Percentiles rank a stretch among this genome's conserved stretches.
phyloP scores from a whole-genome alignment of 352 stramenopile genomes.

The Pythium guiyangense region DNA sequence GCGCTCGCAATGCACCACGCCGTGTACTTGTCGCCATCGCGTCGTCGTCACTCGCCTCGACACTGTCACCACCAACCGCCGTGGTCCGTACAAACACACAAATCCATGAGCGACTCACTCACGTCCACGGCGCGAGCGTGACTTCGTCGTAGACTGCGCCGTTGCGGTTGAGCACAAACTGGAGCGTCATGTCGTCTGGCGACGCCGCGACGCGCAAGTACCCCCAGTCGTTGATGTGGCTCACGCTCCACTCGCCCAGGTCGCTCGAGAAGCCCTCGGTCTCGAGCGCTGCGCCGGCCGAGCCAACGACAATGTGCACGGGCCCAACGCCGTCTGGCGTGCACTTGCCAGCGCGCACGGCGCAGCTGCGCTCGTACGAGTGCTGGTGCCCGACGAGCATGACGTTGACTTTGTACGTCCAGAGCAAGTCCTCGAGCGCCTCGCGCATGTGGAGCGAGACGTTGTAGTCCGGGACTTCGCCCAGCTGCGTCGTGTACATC shows the following conservation, averaged over 20 bases:
- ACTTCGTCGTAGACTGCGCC: conserved; percentile 77
- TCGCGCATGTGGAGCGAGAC: conserved; percentile 79
- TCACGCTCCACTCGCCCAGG: conserved; percentile 77
- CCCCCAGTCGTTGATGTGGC: conserved; percentile 74
- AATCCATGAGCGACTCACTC: conserved; percentile 3
- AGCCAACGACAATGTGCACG: conserved; percentile 86
- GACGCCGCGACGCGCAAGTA: conserved; percentile 65
- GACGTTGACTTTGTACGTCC: conserved; percentile 86
- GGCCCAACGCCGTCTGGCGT: conserved; percentile 55
- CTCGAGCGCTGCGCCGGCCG: conserved; percentile 76
- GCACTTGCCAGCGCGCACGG: conserved; percentile 70
- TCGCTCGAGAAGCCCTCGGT: conserved; percentile 50
- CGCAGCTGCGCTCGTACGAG: conserved; percentile 89
- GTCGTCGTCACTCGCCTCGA: no score
- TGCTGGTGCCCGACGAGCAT: conserved; percentile 92
- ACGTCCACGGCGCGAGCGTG: conserved; percentile 49
- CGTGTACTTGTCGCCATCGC: no score
- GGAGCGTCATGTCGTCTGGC: conserved; percentile 55
- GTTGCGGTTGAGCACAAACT: conserved; percentile 82
- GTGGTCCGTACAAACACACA: no score
- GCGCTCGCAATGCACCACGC: no score
- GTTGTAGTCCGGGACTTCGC: conserved; percentile 55
- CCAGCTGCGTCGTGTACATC: conserved; percentile 83
- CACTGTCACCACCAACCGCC: no score
- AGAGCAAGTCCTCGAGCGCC: conserved; percentile 89